Conservation (phyloP, 306 rosid species). For the Lathyrus sativus region DNA sequence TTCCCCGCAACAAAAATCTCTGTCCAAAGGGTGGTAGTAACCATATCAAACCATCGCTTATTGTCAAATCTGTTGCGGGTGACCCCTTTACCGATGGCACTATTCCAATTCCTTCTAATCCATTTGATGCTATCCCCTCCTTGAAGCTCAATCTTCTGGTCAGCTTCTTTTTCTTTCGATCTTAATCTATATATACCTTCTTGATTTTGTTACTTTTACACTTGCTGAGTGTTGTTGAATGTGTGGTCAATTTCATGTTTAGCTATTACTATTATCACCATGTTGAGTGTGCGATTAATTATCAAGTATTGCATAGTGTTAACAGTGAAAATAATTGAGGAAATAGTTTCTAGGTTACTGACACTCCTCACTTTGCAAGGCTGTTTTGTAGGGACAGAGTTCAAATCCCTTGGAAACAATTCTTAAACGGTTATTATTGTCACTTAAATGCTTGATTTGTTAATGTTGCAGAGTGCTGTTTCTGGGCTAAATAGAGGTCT, state of each 20-base stretch:
- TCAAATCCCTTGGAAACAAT: too few species aligned
- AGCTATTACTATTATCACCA: background rate
- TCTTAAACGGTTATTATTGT: too few species aligned
- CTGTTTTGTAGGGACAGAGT: too few species aligned
- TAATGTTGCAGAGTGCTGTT: conserved; percentile 73
- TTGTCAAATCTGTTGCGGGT: conserved; percentile 46
- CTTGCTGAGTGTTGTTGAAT: background rate
- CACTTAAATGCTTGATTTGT: conserved; percentile 18
- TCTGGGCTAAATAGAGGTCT: conserved; percentile 95
- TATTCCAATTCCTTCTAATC: conserved; percentile 33
- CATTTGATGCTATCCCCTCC: conserved; percentile 47
- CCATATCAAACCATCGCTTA: conserved; percentile 36
- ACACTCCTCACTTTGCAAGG: too few species aligned
- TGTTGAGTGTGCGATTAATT: conserved; percentile 22
- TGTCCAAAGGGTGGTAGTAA: background rate
- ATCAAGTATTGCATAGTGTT: background rate
- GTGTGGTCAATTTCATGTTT: background rate
- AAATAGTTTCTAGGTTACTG: background rate
- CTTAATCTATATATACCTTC: background rate
- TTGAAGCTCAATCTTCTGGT: conserved; percentile 84
- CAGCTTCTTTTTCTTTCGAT: background rate
- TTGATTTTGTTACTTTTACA: background rate
- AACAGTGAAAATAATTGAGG: background rate
- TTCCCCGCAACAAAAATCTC: conserved; percentile 28
- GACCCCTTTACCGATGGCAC: conserved; percentile 40